Evolutionary conservation across 345 rosid species (phyloP).

Genomic region (Eucalyptus regnans): DNA sequence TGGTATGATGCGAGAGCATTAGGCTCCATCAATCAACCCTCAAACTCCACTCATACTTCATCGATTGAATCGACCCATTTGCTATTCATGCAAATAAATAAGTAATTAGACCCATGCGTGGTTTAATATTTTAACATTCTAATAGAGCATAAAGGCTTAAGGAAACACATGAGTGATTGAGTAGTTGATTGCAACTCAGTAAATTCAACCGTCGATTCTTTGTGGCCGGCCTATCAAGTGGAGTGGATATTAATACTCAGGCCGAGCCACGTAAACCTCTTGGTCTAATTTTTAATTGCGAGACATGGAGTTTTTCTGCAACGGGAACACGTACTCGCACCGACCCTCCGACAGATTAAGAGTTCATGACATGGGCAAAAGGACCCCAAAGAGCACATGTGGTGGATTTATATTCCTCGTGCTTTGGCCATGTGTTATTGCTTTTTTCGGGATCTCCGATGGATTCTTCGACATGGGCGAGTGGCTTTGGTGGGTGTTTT

Average conservation of each 20-base stretch:
- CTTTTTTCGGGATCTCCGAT: not conserved
- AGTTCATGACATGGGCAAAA: not conserved
- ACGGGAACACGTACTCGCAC: no score
- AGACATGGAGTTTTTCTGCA: not conserved
- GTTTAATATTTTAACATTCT: not conserved
- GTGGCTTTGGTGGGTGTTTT: not conserved
- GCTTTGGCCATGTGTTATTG: not conserved
- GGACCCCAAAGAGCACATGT: not conserved
- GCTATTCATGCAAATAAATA: no score
- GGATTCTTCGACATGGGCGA: not conserved
- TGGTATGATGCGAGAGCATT: no score
- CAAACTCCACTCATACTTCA: no score
- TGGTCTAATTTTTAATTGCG: no score
- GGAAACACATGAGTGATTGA: not conserved
- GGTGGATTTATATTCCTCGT: not conserved
- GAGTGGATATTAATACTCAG: accelerated
- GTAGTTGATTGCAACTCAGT: accelerated
- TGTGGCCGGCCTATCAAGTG: accelerated
- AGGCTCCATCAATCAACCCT: no score
- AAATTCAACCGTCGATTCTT: accelerated
- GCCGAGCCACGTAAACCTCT: no score
- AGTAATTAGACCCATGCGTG: accelerated
- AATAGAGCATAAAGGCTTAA: not conserved
- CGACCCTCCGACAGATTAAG: no score
- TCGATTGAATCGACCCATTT: no score